Evolutionary conservation across 129 eudicot genomes (phyloP).

Genomic region (Glebionis coronaria): DNA sequence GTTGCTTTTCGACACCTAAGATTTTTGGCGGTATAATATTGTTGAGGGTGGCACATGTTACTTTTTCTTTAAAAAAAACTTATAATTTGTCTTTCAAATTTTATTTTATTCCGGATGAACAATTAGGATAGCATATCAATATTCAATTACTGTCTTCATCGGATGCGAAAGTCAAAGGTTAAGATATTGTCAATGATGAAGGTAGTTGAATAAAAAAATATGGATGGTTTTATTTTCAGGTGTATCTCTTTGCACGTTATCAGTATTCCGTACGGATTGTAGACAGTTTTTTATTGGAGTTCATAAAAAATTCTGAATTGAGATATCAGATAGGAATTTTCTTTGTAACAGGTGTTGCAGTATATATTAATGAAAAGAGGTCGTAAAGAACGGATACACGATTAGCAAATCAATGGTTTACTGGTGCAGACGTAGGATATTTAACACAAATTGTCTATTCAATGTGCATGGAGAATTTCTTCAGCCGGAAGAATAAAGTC

Average conservation of each 20-base stretch:
- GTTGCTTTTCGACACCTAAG: neutral
- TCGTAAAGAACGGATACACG: neutral
- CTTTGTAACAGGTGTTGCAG: neutral
- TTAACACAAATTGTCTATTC: neutral
- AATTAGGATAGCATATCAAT: neutral
- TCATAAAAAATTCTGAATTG: neutral
- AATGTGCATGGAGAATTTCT: no score
- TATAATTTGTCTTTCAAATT: neutral
- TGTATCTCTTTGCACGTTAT: neutral
- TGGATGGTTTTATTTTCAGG: neutral
- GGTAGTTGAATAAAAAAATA: neutral
- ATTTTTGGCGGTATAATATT: neutral
- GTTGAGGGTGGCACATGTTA: slow-evolving; percentile 4
- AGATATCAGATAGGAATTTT: no score
- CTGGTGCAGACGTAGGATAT: neutral
- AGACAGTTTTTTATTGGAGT: neutral
- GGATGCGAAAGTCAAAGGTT: neutral
- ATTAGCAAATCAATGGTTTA: neutral
- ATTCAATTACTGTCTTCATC: slow-evolving; percentile 7
- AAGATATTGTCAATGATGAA: neutral
- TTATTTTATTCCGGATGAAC: neutral
- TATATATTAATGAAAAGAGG: neutral
- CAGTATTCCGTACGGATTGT: neutral
- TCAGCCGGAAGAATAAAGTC: neutral
- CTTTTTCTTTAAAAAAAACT: neutral